Evolutionary conservation across 2,329 filamentous ascomycete species (phyloP), one percentile per base, ranked within the genome.

Genomic region (Boeremia lycopersici): DNA sequence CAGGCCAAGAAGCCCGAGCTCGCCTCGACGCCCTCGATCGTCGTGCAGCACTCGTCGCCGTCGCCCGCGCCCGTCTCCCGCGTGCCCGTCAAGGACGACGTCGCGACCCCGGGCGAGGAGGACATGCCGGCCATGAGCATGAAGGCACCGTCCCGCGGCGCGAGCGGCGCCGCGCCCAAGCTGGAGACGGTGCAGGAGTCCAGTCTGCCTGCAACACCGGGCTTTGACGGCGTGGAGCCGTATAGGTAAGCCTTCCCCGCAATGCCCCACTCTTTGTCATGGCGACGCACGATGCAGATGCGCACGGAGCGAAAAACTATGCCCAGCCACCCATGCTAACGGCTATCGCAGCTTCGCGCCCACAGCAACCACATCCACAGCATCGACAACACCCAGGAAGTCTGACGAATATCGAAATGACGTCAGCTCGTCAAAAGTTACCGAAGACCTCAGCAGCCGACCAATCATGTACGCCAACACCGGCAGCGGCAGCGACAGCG

Each of bases 101-200:
- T 72, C 47, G 61, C 48, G 15, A 56, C 56, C 33, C 60, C 59
- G 29, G 72, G 67, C 63, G 75, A 76, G 48, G 60, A 67, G 28
- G 76, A 77, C 15, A 70, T 76, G 48, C 74, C 77, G 48, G 57
- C 65, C 23, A 53, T 70, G 53, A 71, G 66, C 51, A 70, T 75
- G 42, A 80, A 80, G 61, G 70, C 65, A 12, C 67, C 74, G 11
- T 66, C 74, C 70, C 85, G 87, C 61, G 84, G 82, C 56, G 80
- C 82, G 47, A 86, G 81, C 69, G 83, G 81, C 46, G 63, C 58
- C 53, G 83, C 82, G 46, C 83, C 87, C 43, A 85, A 85, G 42
- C 78, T 97, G 53, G 93, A 96, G 76, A 97, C 95, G 0, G 93
- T 98, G 13, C 89, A 96, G 72, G 93, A 97, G 80, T 87, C 89